Percentiles rank a stretch among this genome's conserved stretches.
phyloP scores from a whole-genome alignment of 352 stramenopile species.

The Phytophthora europaea region DNA sequence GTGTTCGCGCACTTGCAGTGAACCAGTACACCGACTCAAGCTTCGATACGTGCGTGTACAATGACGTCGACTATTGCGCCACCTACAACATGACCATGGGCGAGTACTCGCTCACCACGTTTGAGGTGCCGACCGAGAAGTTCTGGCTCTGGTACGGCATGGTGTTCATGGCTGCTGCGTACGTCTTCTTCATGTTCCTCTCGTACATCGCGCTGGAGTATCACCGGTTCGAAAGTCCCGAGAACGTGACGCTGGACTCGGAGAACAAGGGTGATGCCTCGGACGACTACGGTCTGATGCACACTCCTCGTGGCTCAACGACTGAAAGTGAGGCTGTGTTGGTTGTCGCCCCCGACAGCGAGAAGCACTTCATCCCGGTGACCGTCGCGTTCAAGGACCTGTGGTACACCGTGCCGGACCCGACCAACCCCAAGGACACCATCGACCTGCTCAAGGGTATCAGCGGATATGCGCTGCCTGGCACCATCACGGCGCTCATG shows the following conservation, averaged over 20 bases:
- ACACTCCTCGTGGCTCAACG: not conserved
- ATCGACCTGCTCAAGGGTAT: conserved; percentile 35
- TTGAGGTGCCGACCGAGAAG: conserved; percentile 22
- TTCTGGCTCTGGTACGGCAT: conserved; percentile 27
- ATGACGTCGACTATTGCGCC: conserved; percentile 7
- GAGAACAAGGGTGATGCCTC: not conserved
- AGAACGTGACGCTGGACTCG: conserved; percentile 12
- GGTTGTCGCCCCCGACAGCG: not conserved
- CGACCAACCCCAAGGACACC: conserved; percentile 27
- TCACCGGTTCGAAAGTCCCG: conserved; percentile 10
- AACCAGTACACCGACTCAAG: conserved; percentile 20
- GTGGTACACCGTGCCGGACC: conserved; percentile 13
- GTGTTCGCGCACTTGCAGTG: conserved; percentile 14
- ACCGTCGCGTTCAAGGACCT: conserved; percentile 12
- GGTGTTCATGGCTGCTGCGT: conserved; percentile 8
- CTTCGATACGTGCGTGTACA: conserved; percentile 14
- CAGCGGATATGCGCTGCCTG: conserved; percentile 27
- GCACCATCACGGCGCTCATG: conserved; percentile 32
- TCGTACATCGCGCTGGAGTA: conserved; percentile 19
- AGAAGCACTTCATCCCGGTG: conserved; percentile 21
- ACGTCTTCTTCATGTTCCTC: conserved; percentile 20
- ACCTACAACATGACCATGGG: conserved; percentile 6
- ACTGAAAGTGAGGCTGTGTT: conserved; percentile 2
- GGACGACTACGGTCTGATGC: conserved; percentile 5
- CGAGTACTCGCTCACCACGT: conserved; percentile 15